Base-by-base conservation (phyloP, 2,329 filamentous ascomycete species). In the Elsinoe ampelina region DNA sequence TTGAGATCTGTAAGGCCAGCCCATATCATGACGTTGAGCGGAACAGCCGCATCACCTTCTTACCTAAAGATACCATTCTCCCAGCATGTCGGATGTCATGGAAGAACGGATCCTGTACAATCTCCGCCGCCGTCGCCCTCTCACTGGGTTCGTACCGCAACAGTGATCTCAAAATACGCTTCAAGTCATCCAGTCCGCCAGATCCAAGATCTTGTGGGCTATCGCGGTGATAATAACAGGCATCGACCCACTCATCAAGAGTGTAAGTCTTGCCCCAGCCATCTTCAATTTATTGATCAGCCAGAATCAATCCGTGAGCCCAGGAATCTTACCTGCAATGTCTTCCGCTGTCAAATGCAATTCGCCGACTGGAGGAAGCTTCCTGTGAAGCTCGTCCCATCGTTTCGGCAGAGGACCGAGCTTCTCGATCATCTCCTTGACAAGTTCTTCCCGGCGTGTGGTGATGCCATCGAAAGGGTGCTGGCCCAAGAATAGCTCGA, bases 401-500 rank as follows among this genome's bases (percentile, higher is more conserved):
- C 42, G n/a, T n/a, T 47, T 11, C 17, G 42, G 42, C 42, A 47
- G 6, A 11, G 42, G 42, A 1, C 42, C 42, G 5, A 47, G 17
- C 19, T 17, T 30, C 19, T 47, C 42, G 19, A 47, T 20, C 19
- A 47, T 17, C 19, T 47, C 17, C 19, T 30, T 19, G 22, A 54
- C 19, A 1, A 39, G 34, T 12, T 34, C 13, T 34, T 39, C 32
- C 35, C 15, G 32, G 38, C 26, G 7, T 13, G 42, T 17, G 13
- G 22, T 17, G 3, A 47, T 4, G 22, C 42, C 19, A 22, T 22
- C 42, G 30, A 63, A 63, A 2, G 60, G 58, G 12, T 60, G 30
- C 10, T 62, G 58, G 15, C 62, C 63, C 34, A 58, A 61, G 11
- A 61, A 42, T 38, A 63, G 60, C 42, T 63, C 61, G 48, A 62